Evolutionary conservation across 2,329 filamentous ascomycete species (phyloP).

Genomic region (Orbilia quercus): DNA sequence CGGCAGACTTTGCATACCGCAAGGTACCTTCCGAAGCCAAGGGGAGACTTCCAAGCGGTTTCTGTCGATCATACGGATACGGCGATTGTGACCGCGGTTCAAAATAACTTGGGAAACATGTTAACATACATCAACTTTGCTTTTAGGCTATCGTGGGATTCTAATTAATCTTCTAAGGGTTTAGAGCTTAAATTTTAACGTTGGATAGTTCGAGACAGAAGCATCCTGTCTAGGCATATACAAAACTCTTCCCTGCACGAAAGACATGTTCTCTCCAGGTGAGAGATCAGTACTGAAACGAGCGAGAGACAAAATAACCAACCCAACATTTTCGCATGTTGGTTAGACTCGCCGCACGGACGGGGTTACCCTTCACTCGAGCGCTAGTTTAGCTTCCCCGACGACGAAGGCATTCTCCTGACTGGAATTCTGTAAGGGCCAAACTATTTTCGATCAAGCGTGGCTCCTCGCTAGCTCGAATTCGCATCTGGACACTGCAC

Average conservation of each 20-base stretch:
- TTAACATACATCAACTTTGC: too few species aligned
- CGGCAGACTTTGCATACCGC: constrained; percentile 34
- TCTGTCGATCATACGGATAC: constrained; percentile 51
- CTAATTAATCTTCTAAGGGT: not conserved
- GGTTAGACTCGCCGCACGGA: constrained; percentile 35
- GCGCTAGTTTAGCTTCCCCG: constrained; percentile 15
- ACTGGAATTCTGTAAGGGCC: constrained; percentile 40
- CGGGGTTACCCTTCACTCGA: constrained; percentile 37
- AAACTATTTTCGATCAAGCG: constrained; percentile 26
- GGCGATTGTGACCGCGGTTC: constrained; percentile 9
- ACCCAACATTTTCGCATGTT: constrained; percentile 40
- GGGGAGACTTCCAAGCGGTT: constrained; percentile 34
- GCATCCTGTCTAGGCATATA: not conserved
- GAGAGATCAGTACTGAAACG: constrained; percentile 24
- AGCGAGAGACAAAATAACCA: constrained; percentile 35
- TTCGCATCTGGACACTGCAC: constrained; percentile 22
- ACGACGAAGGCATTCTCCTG: constrained; percentile 22
- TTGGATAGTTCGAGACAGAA: not conserved
- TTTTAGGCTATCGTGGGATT: not conserved
- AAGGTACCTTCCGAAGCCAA: constrained; percentile 41
- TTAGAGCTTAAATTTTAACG: not conserved
- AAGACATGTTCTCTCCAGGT: constrained; percentile 1
- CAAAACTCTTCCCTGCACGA: not conserved
- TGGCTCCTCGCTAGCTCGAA: constrained; percentile 16
- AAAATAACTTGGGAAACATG: not conserved